Conservation (phyloP, 2,329 filamentous ascomycete genomes). For the Diaporthe capsici region DNA sequence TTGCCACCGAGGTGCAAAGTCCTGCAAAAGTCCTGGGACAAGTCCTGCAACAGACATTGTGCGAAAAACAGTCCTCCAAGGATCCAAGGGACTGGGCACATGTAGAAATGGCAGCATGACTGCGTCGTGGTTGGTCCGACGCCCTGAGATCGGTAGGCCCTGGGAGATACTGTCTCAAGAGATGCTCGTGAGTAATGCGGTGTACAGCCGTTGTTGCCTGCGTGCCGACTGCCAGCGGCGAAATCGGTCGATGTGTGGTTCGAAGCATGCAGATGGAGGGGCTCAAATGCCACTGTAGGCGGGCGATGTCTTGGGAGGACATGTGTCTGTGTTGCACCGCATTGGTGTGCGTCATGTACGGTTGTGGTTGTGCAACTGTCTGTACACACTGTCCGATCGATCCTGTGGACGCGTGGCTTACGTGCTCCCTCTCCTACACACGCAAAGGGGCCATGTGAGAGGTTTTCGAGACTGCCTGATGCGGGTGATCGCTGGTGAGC, state of each 20-base stretch:
- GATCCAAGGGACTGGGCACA: neutral
- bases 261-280: too few species aligned
- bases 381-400: neutral
- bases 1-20: neutral
- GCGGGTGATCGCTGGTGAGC: neutral
- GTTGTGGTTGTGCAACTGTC: neutral
- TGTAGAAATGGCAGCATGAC: neutral
- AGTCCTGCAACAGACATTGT: neutral
- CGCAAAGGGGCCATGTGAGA: neutral
- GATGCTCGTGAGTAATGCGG: slow-evolving; percentile 8
- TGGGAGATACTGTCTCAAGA: neutral
- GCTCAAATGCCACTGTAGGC: slow-evolving; percentile 1
- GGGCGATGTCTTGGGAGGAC: slow-evolving; percentile 14
- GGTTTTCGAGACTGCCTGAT: neutral
- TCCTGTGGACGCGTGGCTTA: neutral
- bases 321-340: slow-evolving; percentile 19
- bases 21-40: neutral
- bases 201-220: neutral
- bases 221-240: neutral
- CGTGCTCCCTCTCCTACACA: neutral
- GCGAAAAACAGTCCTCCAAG: neutral
- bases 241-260: too few species aligned
- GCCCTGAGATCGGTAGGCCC: neutral
- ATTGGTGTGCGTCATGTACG: neutral
- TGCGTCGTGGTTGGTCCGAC: neutral